phyloP scores from a whole-genome alignment of 345 rosid genomes.

The Leavenworthia alabamica region DNA sequence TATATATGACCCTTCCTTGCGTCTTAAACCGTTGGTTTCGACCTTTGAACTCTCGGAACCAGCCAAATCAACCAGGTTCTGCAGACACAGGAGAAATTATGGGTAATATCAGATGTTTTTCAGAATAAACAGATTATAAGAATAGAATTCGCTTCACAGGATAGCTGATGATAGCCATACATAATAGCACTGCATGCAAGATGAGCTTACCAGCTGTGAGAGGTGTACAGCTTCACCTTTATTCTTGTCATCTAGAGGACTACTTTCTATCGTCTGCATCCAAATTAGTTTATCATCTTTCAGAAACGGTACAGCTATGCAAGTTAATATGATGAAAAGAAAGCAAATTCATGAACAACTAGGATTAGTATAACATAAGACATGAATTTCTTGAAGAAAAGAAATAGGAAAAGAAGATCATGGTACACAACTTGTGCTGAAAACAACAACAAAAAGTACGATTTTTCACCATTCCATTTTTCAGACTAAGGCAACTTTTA shows the following conservation, averaged over 20 bases:
- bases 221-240: constrained; percentile 87
- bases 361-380: neutral
- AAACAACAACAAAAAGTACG: neutral
- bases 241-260: constrained; percentile 63
- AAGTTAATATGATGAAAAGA: neutral
- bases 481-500: neutral
- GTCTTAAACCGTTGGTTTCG: constrained; percentile 86
- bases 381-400: constrained; percentile 1
- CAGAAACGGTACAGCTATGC: constrained; percentile 1
- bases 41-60: constrained; percentile 99
- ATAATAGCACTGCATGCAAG: constrained; percentile 23
- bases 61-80: constrained; percentile 99
- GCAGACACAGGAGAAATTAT: constrained; percentile 38
- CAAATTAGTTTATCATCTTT: constrained; percentile 23
- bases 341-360: constrained; percentile 2
- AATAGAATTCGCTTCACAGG: neutral
- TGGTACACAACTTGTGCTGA: constrained; percentile 2
- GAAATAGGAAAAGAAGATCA: constrained; percentile 2
- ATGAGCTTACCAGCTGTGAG: constrained; percentile 84
- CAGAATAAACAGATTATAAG: neutral
- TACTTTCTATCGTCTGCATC: constrained; percentile 86
- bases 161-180: constrained; percentile 13
- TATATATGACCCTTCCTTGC: constrained; percentile 97
- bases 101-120: constrained; percentile 8
- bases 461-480: neutral